Base-by-base conservation (phyloP, 2,329 filamentous ascomycete species). In the Cladosporium colombiae region DNA sequence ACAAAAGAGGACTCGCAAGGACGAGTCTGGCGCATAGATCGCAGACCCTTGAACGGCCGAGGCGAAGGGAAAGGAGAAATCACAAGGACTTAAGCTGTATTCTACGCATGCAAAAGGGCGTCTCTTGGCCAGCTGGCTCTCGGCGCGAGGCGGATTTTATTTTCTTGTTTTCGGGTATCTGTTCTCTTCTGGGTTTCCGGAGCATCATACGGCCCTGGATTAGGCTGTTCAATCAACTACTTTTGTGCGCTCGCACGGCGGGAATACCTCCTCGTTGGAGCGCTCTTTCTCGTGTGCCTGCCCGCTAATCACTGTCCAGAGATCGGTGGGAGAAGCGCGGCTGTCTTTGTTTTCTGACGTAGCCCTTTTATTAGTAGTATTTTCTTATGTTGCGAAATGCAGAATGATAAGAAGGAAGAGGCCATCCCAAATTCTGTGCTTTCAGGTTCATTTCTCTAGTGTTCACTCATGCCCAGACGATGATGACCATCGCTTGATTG, bases 81-180 rank as follows among this genome's bases (percentile, higher is more conserved):
- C 40, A 46, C 40, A 46, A 29, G 52, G 52, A 53, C 27, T 31
- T 29, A 31, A 55, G 52, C 52, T 55, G 52, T 55, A 55, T 55
- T 55, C 56, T 59, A 44, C 25, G 23, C 56, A 59, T 44, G 27
- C 44, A 35, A 31, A 23, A 27, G 21, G 58, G 40, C 58, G 44
- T 25, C 25, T 25, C 46, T 40, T 60, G 18, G 29, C 35, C 35
- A 40, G 56, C 56, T 59, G 56, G 56, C 56, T 59, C 35, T 59
- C 37, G 56, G 56, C 35, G 35, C 40, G 25, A 59, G 56, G 56
- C 56, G 56, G 27, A 27, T 58, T 37, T 23, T 21, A 44, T 23
- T 23, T 46, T 31, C 31, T 13, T 18, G 33, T 21, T 33, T 21
- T 13, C 7, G 27, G 52, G 14, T 10, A 13, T 13, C 29, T 21